Conservation (phyloP, 1,284 basidiomycete genomes). For the Leucoagaricus sp. region DNA sequence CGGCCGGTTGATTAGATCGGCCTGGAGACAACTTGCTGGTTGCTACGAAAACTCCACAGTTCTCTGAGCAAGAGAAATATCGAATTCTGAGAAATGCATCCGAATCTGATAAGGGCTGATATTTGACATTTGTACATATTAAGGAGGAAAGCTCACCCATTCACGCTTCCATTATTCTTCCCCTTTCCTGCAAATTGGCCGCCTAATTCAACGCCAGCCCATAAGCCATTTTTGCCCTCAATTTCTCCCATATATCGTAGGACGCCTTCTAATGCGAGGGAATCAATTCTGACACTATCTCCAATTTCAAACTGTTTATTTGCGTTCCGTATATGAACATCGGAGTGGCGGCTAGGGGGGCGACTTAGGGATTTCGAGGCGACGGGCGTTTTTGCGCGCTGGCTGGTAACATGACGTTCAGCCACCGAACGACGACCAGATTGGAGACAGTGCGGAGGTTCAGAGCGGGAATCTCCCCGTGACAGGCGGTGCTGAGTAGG, state of each 20-base stretch:
- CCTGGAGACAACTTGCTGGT: conserved; percentile 70
- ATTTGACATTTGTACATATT: neutral
- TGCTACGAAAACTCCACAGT: conserved; percentile 91
- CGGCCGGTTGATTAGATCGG: conserved; percentile 47
- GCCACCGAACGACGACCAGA: conserved; percentile 40
- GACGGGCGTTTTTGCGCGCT: conserved; percentile 55
- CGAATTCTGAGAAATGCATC: conserved; percentile 50
- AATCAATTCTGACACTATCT: conserved; percentile 83
- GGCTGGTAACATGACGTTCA: conserved; percentile 31
- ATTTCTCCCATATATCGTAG: conserved; percentile 82
- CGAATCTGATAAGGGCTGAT: neutral
- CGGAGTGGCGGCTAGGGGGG: conserved; percentile 65
- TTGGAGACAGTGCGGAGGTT: conserved; percentile 49
- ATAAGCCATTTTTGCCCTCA: conserved; percentile 82
- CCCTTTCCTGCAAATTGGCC: conserved; percentile 89
- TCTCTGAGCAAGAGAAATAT: conserved; percentile 86
- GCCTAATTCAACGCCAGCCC: conserved; percentile 90
- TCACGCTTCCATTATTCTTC: conserved; percentile 93
- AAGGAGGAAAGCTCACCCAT: conserved; percentile 61
- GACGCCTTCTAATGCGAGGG: conserved; percentile 82
- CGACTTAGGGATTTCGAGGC: conserved; percentile 55
- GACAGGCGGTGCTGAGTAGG: conserved; percentile 67
- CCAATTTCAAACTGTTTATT: conserved; percentile 65
- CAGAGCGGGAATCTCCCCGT: conserved; percentile 34
- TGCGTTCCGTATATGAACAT: conserved; percentile 46